Base-by-base conservation (phyloP, 176 grass and related monocot genomes). In the Triticum turgidum region DNA sequence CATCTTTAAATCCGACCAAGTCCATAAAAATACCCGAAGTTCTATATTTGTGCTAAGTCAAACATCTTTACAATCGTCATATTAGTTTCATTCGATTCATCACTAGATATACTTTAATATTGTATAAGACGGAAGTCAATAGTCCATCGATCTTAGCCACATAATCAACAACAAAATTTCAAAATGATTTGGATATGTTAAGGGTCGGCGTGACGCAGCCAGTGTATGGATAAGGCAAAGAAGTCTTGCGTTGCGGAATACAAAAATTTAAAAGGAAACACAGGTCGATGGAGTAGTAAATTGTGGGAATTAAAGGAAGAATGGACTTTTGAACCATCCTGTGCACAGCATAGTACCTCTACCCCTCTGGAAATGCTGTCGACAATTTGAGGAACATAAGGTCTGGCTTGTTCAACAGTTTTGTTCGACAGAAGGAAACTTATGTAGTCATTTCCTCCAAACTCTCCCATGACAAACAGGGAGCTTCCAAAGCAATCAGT, bases 371-470 rank as follows among this genome's bases (percentile, higher is more conserved):
- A 61, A 63, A 92, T 87, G 78, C 62, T 69, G 3, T 77, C 13
- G 9, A 89, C 68, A 13, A 89, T 80, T 27, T 37, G 51, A 8
- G 90, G 84, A 33, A 89, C 72, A 7, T 71, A 83, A 34, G 79
- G 44, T 18, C 58, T 89, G 7, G 84, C 32, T 47, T 89, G 32
- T 13, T 86, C 79, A 14, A 89, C 7, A 0, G 63, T 86, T 61
- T 33, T 87, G 22, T 84, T 80, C 0, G 87, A 42, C 5, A 8
- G 8, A 7, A 84, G 69, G 69, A 89, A 27, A 30, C 18, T 73
- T 44, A 29, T 7, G 67, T 90, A 83, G 59, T 90, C 88, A 12
- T 91, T 91, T 25, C 21, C 65, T 56, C 89, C 89, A 34, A 91
- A 83, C 38, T 83, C 80, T 5, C 89, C 89, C 34, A 87, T 12